Evolutionary conservation across 352 stramenopile species (phyloP), one percentile per base, ranked within the genome.

Genomic region (Phytophthora chlamydospora): DNA sequence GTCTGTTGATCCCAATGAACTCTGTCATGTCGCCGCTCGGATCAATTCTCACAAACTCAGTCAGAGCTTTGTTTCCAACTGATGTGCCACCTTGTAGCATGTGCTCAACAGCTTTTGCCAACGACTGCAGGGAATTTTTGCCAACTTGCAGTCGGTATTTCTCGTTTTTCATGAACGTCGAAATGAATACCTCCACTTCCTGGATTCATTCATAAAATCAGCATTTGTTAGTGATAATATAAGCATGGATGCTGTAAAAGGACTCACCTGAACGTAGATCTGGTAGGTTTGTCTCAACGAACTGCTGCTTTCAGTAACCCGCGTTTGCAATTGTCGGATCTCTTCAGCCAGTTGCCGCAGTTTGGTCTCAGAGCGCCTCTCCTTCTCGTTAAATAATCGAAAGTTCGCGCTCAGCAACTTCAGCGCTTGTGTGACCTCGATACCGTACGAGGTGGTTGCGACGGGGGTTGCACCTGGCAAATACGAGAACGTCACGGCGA

Each of bases 81-180:
- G 60, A 52, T 13, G 54, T 65, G 2, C 73, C 68, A 17, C 80
- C 71, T 13, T 69, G 49, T 1, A 92, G 33, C 61, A 83, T 80
- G 40, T 92, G 82, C 27, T 89, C 78, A 38, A 91, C 59, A 10
- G 85, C 85, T 70, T 90, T 90, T 0, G 73, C 71, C 5, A 95
- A 64, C 4, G 80, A 89, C 44, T 88, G 60, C 14, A 95, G 59
- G 0, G 82, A 91, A 49, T 86, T 91, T 40, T 95, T 95, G 34
- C 83, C 68, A 48, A 93, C 85, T 63, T 95, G 83, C 9, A 95
- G 70, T 2, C 83, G 80, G 41, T 90, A 91, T 49, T 92, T 93
- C 50, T 95, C 85, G 53, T 95, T 95, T 65, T 93, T 93, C 82
- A 91, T 91, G 49, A 79, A 91, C 5, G 75, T 73, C 3, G 83